A percentile compares a stretch with the other conserved stretches of the same genome.
Conservation (phyloP, 2,329 filamentous ascomycete species). For the Lithohypha guttulata region DNA sequence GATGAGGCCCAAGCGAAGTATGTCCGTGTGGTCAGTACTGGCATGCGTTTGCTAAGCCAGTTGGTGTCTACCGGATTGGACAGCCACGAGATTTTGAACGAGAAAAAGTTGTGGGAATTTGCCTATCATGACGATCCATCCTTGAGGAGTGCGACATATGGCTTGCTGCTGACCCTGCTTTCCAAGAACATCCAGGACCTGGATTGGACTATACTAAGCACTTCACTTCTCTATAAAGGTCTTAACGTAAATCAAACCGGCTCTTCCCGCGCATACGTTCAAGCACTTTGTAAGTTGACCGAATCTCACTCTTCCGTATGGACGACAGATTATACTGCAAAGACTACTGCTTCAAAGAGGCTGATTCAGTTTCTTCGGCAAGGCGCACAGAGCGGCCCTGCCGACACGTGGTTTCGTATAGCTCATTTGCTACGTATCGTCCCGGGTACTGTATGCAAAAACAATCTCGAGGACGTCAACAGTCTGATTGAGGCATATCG, state of each 20-base stretch:
- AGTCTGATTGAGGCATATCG: slow-evolving; percentile 58
- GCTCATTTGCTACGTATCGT: slow-evolving; percentile 48
- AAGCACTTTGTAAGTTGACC: slow-evolving; percentile 57
- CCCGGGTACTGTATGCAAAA: slow-evolving; percentile 44
- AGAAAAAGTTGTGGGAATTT: slow-evolving; percentile 52
- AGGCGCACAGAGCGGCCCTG: slow-evolving; percentile 68
- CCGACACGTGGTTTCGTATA: slow-evolving; percentile 63
- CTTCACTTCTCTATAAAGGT: slow-evolving; percentile 62
- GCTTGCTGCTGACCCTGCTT: slow-evolving; percentile 42
- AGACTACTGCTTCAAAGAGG: slow-evolving; percentile 45
- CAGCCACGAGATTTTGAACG: slow-evolving; percentile 43
- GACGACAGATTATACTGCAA: slow-evolving; percentile 53
- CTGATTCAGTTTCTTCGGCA: slow-evolving; percentile 65
- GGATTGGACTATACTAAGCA: slow-evolving; percentile 57
- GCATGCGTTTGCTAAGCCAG: slow-evolving; percentile 44
- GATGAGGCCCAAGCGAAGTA: slow-evolving; percentile 86
- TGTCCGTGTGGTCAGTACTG: slow-evolving; percentile 60
- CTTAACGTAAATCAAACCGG: slow-evolving; percentile 61
- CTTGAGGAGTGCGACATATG: slow-evolving; percentile 49
- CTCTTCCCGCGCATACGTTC: slow-evolving; percentile 61
- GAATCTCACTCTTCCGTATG: slow-evolving; percentile 57
- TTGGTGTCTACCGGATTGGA: slow-evolving; percentile 32
- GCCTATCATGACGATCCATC: slow-evolving; percentile 45
- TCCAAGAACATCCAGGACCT: slow-evolving; percentile 35
- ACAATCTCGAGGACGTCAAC: slow-evolving; percentile 40